Evolutionary conservation across 2,329 filamentous ascomycete genomes (phyloP).

Genomic region (Scolecobasidium constrictum): DNA sequence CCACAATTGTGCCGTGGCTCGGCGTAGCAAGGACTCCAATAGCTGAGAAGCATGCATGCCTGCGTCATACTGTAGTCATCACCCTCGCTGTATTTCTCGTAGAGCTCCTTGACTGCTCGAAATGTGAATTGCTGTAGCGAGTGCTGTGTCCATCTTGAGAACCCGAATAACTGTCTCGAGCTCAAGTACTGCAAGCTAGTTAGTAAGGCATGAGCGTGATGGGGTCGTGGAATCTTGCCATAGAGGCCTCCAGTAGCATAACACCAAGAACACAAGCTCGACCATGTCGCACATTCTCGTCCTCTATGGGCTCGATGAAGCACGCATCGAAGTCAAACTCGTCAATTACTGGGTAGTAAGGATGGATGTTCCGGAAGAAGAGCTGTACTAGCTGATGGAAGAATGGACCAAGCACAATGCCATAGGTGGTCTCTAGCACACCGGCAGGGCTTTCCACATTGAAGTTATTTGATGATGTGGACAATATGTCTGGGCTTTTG

Average conservation of each 20-base stretch:
- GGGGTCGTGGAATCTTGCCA: not conserved
- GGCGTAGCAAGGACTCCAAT: slow-evolving; percentile 5
- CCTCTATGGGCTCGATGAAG: not conserved
- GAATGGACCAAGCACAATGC: slow-evolving; percentile 8
- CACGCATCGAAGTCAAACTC: slow-evolving; percentile 6
- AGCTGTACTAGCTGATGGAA: slow-evolving; percentile 2
- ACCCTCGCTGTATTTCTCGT: not conserved
- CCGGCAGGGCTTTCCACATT: slow-evolving; percentile 5
- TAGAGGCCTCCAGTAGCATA: slow-evolving; percentile 8
- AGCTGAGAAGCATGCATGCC: slow-evolving; percentile 8
- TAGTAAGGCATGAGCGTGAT: not conserved
- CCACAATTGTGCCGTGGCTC: not conserved
- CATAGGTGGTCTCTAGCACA: slow-evolving; percentile 1
- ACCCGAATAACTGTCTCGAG: not conserved
- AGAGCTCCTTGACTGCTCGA: slow-evolving; percentile 2
- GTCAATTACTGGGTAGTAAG: slow-evolving; percentile 7
- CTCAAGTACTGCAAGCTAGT: slow-evolving; percentile 4
- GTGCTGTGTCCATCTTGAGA: not conserved
- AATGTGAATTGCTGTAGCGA: not conserved
- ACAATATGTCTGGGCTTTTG: no score
- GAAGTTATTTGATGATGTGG: not conserved
- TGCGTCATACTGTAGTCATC: slow-evolving; percentile 2
- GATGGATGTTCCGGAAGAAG: slow-evolving; percentile 8
- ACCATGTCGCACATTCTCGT: slow-evolving; percentile 1
- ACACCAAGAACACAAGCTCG: slow-evolving; percentile 6